phyloP scores from a whole-genome alignment of 495 filamentous ascomycete genomes.

The Trichoderma erinaceum region DNA sequence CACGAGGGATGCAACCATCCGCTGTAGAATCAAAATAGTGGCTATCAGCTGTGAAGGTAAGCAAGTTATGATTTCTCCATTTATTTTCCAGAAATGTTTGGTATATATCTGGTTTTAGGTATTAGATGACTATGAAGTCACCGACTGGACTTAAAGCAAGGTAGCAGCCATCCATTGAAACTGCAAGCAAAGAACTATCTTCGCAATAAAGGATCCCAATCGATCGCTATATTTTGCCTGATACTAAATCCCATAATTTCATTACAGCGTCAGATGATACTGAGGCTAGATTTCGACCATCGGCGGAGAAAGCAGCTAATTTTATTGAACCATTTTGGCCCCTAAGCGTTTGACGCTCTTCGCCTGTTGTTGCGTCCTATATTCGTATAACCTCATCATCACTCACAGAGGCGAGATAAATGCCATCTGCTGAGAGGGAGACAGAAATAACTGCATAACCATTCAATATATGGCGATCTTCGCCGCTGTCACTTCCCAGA shows the following conservation, averaged over 20 bases:
- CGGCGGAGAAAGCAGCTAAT: background rate
- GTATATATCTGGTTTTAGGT: no score
- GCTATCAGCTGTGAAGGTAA: background rate
- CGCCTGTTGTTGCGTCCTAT: background rate
- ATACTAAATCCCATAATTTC: background rate
- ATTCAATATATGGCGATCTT: background rate
- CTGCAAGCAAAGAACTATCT: background rate
- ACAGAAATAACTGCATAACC: background rate
- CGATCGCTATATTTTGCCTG: background rate
- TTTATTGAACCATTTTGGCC: background rate
- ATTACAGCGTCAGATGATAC: background rate
- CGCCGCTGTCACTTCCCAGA: conserved; percentile 5
- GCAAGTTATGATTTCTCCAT: no score
- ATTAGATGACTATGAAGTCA: no score
- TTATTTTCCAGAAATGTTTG: no score
- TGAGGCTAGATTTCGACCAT: background rate
- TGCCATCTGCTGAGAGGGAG: background rate
- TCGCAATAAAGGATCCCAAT: background rate
- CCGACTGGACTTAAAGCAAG: background rate
- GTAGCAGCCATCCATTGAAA: background rate
- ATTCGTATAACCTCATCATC: background rate
- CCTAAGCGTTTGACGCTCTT: background rate
- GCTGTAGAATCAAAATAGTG: background rate
- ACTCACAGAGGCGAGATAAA: background rate
- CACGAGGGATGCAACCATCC: no score